Conservation (phyloP, 768 basidiomycete genomes). For the Trametes villosa region DNA sequence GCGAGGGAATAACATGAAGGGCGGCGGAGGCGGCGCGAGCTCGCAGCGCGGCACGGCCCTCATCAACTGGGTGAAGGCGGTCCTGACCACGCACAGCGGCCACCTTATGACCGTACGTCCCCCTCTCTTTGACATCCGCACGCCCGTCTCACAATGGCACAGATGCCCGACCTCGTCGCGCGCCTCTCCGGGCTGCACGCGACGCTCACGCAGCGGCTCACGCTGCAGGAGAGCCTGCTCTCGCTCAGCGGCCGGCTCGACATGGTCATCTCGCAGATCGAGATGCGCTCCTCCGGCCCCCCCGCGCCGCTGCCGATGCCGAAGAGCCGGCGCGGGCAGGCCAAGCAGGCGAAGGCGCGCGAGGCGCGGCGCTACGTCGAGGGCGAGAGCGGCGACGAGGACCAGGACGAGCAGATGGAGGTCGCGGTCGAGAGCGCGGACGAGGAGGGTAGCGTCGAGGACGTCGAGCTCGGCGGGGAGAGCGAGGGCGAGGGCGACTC, state of each 20-base stretch:
- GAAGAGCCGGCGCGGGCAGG: conserved; percentile 34
- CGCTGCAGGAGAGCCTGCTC: conserved; percentile 83
- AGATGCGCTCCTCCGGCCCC: conserved; percentile 77
- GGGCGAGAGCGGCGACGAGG: conserved; percentile 79
- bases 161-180: conserved; percentile 93
- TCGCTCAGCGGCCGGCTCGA: conserved; percentile 89
- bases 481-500: conserved; percentile 51
- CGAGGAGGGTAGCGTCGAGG: conserved; percentile 78
- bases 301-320: conserved; percentile 57
- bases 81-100: conserved; percentile 83
- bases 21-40: conserved; percentile 78
- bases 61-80: conserved; percentile 79
- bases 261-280: conserved; percentile 92
- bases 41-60: conserved; percentile 74
- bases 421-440: conserved; percentile 65
- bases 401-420: conserved; percentile 56
- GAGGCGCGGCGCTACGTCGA: conserved; percentile 66
- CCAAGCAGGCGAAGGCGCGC: conserved; percentile 40
- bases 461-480: conserved; percentile 71
- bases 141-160: not conserved
- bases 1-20: conserved; percentile 72
- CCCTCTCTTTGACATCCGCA: not conserved
- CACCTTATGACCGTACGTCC: conserved; percentile 86
- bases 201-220: conserved; percentile 76
- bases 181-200: conserved; percentile 85